A percentile compares a stretch with the other conserved stretches of the same genome.
Conservation (phyloP, 2,329 filamentous ascomycete genomes). For the Tolypocladium tundrense region DNA sequence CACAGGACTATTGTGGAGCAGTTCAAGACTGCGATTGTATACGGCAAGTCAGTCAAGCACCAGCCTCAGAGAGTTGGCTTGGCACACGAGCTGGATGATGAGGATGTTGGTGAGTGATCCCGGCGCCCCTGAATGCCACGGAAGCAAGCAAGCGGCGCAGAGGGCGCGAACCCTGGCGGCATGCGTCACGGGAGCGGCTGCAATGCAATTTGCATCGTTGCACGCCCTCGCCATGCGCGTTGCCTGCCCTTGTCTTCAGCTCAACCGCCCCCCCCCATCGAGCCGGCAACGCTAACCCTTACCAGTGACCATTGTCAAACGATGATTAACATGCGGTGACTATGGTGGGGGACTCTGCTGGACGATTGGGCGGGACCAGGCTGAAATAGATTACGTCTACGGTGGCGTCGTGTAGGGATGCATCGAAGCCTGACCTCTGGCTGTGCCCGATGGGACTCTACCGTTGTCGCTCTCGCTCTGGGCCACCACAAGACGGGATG, state of each 20-base stretch:
- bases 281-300: conserved; percentile 5
- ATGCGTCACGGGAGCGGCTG: not conserved
- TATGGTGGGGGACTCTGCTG: conserved; percentile 1
- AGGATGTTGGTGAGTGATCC: conserved; percentile 76
- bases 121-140: not conserved
- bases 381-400: not conserved
- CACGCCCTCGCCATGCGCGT: not conserved
- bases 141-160: not conserved
- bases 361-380: conserved; percentile 3
- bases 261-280: not conserved
- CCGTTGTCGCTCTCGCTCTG: not conserved
- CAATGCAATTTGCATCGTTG: not conserved
- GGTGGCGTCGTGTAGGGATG: conserved; percentile 1
- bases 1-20: conserved; percentile 93
- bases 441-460: not conserved
- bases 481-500: not conserved
- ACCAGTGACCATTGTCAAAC: conserved; percentile 52
- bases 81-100: conserved; percentile 82
- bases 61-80: conserved; percentile 94
- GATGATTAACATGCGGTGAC: conserved; percentile 30
- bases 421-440: conserved; percentile 1
- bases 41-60: conserved; percentile 96
- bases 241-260: conserved; percentile 4
- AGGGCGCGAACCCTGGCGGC: not conserved
- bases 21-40: conserved; percentile 92